Base-by-base conservation (phyloP, 306 rosid species). In the Corylus americana region DNA sequence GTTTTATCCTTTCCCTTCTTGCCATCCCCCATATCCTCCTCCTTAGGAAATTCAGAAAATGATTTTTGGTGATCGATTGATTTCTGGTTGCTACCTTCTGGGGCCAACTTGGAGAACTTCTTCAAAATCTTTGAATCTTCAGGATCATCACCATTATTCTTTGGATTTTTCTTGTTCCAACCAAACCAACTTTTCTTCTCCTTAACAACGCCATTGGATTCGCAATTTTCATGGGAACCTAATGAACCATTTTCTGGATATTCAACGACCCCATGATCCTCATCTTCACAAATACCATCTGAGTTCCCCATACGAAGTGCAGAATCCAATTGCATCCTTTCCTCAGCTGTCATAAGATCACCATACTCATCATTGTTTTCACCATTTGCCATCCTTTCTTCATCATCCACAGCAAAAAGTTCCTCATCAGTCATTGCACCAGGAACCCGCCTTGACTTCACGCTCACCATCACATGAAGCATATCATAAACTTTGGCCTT, bases 401-500 rank as follows among this genome's bases (percentile, higher is more conserved):
- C 98, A 69, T 91, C 96, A 50, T 92, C 96, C 80, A 81, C 96
- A 8, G 97, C 88, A 88, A 96, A 96, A 69, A 93, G 94, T 90
- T 96, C 98, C 84, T 96, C 99, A 76, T 96, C 99, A 37, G 98
- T 91, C 99, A 96, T 91, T 47, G 99, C 99, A 85, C 99, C 99
- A 29, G 98, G 99, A 70, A 96, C 98, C 82, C 97, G 84, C 84
- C 99, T 93, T 51, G 99, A 93, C 85, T 96, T 96, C 80, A 96
- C 97, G 80, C 98, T 96, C 77, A 96, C 99, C 98, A 92, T 90
- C 70, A 96, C 98, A 61, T 93, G 91, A 86, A 91, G 98, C 99
- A 96, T 96, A 89, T 96, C 99, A 74, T 88, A 93, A 70, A 96
- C 97, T 86, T 87, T 91, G 48, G 97, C 99, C 84, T 93, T 96